Evolutionary conservation across 148 eudicot species (phyloP).

Genomic region (Polygonum maritimum): DNA sequence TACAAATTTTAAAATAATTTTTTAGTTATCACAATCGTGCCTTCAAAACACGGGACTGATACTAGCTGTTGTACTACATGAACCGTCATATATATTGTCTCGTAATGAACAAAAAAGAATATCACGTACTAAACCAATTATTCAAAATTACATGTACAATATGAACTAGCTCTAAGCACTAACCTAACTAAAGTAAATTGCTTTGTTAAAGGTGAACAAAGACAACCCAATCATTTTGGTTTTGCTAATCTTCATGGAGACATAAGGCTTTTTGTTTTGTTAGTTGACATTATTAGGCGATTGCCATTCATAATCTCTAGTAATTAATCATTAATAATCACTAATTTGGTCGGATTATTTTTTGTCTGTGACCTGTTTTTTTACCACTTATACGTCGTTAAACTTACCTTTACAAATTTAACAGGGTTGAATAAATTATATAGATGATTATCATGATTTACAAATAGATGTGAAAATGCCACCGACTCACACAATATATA

Average conservation of each 20-base stretch:
- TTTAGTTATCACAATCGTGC: no score
- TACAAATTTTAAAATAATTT: no score
- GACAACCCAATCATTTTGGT: background rate
- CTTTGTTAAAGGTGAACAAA: background rate
- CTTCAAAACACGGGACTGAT: no score
- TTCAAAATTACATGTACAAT: background rate
- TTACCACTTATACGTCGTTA: background rate
- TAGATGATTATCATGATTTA: no score
- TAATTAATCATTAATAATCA: background rate
- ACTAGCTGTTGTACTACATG: no score
- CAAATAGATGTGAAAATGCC: no score
- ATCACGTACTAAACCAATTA: background rate
- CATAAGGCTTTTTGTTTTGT: background rate
- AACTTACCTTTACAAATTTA: background rate
- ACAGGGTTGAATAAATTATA: no score
- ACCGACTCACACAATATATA: no score
- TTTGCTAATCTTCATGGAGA: background rate
- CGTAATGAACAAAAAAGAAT: background rate
- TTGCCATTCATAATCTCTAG: background rate
- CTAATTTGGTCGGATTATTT: background rate
- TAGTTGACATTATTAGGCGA: background rate
- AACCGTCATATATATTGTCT: no score
- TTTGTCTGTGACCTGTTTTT: background rate
- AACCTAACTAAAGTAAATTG: slow-evolving; percentile 1
- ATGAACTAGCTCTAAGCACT: background rate